A percentile compares a stretch with the other conserved stretches of the same genome.
phyloP scores from a whole-genome alignment of 1,139 yeast species.

The Candida glucosophila region DNA sequence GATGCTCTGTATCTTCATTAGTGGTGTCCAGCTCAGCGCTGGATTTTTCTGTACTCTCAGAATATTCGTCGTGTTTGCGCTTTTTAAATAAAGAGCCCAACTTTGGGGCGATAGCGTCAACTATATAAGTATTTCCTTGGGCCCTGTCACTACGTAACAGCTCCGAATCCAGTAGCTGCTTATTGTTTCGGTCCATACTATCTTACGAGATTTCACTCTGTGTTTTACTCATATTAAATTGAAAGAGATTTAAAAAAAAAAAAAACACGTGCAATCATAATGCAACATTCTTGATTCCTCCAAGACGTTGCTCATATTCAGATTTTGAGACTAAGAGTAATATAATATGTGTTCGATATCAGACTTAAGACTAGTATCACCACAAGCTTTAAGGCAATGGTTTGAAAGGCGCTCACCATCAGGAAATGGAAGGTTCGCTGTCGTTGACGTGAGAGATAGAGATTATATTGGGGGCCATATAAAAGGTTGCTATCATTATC shows the following conservation, averaged over 20 bases:
- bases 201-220: too few species aligned
- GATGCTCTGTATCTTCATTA: conserved; percentile 11
- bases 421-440: conserved; percentile 41
- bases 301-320: too few species aligned
- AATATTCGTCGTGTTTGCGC: conserved; percentile 19
- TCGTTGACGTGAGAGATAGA: conserved; percentile 82
- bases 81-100: conserved; percentile 31
- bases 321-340: conserved; percentile 1
- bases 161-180: too few species aligned
- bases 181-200: too few species aligned
- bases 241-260: too few species aligned
- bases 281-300: too few species aligned
- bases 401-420: conserved; percentile 23
- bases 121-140: too few species aligned
- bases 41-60: conserved; percentile 8
- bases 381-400: conserved; percentile 39
- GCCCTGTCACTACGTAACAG: too few species aligned
- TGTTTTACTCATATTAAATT: too few species aligned
- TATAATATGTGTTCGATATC: conserved; percentile 13
- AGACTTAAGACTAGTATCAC: conserved; percentile 36
- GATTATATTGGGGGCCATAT: conserved; percentile 72
- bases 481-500: conserved; percentile 49
- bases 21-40: conserved; percentile 9
- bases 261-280: too few species aligned
- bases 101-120: conserved; percentile 33